Conservation (phyloP, 805 yeast species). For the Teunomyces aglyptinius region DNA sequence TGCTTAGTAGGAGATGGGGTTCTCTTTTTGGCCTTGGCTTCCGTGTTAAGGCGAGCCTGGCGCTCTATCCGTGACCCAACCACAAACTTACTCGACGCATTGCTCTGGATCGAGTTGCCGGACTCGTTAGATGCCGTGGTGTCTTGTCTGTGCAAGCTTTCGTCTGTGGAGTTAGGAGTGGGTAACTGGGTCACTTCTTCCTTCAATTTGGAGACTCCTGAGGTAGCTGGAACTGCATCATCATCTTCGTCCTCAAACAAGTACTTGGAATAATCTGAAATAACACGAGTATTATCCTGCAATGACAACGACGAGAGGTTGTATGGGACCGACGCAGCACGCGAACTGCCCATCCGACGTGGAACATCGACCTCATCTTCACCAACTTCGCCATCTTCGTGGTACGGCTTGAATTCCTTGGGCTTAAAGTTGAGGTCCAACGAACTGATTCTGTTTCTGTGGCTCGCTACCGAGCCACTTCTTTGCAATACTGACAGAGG, state of each 20-base stretch:
- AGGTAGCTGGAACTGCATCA: not conserved
- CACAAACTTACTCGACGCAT: slow-evolving; percentile 23
- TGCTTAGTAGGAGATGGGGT: not conserved
- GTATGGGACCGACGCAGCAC: slow-evolving; percentile 12
- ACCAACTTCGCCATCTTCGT: slow-evolving; percentile 9
- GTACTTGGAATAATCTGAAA: slow-evolving; percentile 26
- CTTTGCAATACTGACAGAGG: slow-evolving; percentile 21
- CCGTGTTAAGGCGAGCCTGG: not conserved
- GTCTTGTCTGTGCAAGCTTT: slow-evolving; percentile 10
- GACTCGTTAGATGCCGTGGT: slow-evolving; percentile 15
- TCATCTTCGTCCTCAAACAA: slow-evolving; percentile 15
- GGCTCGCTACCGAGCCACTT: not conserved
- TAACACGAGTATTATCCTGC: slow-evolving; percentile 18
- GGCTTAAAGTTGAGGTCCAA: slow-evolving; percentile 21
- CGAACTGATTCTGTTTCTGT: slow-evolving; percentile 15
- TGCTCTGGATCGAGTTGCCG: slow-evolving; percentile 32
- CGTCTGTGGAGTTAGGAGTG: slow-evolving; percentile 13
- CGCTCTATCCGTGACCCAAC: not conserved
- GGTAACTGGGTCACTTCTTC: slow-evolving; percentile 12
- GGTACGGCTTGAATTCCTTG: slow-evolving; percentile 4
- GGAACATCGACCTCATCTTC: slow-evolving; percentile 4
- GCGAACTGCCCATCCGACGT: not conserved
- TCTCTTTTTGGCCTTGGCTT: slow-evolving; percentile 1
- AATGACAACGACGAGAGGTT: slow-evolving; percentile 15
- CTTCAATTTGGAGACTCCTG: not conserved